Evolutionary conservation across 2,329 filamentous ascomycete genomes (phyloP).

Genomic region (Fusarium paranaense): DNA sequence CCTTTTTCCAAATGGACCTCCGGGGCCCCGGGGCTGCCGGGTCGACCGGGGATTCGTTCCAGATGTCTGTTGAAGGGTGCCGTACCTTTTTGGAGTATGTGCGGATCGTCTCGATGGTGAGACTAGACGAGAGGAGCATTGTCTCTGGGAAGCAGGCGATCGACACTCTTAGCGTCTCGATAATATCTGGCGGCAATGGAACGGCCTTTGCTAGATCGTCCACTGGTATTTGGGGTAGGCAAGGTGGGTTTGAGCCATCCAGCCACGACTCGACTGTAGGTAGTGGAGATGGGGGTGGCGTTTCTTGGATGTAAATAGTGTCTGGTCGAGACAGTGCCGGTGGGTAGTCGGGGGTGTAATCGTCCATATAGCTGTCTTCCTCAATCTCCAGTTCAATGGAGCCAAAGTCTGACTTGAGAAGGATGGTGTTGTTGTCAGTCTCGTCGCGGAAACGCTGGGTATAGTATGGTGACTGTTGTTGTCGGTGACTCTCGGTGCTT

Average conservation of each 20-base stretch:
- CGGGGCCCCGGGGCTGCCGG: constrained; percentile 27
- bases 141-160: constrained; percentile 70
- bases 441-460: constrained; percentile 31
- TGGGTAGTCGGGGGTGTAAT: not conserved
- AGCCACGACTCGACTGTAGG: constrained; percentile 53
- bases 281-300: constrained; percentile 50
- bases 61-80: constrained; percentile 49
- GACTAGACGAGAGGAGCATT: constrained; percentile 66
- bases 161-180: constrained; percentile 66
- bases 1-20: constrained; percentile 52
- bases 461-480: constrained; percentile 15
- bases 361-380: constrained; percentile 29
- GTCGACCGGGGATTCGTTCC: constrained; percentile 35
- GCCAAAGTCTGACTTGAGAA: constrained; percentile 35
- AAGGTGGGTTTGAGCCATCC: constrained; percentile 47
- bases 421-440: constrained; percentile 33
- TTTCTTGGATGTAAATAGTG: constrained; percentile 47
- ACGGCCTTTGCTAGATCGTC: constrained; percentile 55
- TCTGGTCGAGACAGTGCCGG: constrained; percentile 25
- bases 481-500: constrained; percentile 15
- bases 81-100: constrained; percentile 65
- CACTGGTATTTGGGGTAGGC: constrained; percentile 43
- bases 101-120: constrained; percentile 69
- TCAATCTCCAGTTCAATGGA: constrained; percentile 35
- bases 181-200: constrained; percentile 63